phyloP scores from a whole-genome alignment of 169 alveolate species.

The Amoebophrya sp. region DNA sequence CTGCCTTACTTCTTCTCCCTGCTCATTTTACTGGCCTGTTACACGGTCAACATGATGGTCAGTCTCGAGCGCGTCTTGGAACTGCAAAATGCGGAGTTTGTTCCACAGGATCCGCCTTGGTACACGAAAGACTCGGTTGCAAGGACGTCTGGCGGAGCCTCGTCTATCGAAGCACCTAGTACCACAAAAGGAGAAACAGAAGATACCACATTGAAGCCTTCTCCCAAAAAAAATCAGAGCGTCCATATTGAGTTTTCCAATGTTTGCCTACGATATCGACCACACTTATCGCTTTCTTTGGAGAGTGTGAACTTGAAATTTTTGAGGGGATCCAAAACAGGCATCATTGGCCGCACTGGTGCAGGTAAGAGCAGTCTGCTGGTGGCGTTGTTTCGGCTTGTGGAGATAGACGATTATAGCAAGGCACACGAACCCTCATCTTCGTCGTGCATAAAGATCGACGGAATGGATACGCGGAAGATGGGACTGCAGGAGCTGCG shows the following conservation, averaged over 20 bases:
- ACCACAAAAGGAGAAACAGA: too few species aligned
- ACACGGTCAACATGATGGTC: background rate
- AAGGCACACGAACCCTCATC: background rate
- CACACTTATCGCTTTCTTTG: constrained; percentile 52
- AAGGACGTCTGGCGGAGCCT: too few species aligned
- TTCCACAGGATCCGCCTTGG: background rate
- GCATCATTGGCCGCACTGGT: constrained; percentile 79
- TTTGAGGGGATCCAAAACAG: constrained; percentile 59
- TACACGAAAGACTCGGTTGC: background rate
- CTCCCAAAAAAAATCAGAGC: background rate
- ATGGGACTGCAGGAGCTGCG: background rate
- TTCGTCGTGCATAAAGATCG: background rate
- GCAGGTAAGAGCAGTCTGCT: constrained; percentile 71
- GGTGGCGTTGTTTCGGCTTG: constrained; percentile 57
- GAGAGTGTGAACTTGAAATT: constrained; percentile 53
- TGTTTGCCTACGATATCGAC: constrained; percentile 45
- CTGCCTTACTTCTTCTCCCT: constrained; percentile 19
- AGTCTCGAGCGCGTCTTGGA: background rate
- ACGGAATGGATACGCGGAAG: background rate
- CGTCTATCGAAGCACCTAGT: too few species aligned
- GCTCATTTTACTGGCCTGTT: background rate
- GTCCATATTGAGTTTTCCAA: constrained; percentile 45
- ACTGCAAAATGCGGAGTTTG: background rate
- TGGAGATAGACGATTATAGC: constrained; percentile 33
- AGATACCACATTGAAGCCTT: background rate